A percentile compares a stretch with the other conserved stretches of the same genome.
phyloP scores from a whole-genome alignment of 306 rosid genomes.

The Heteromeles arbutifolia region DNA sequence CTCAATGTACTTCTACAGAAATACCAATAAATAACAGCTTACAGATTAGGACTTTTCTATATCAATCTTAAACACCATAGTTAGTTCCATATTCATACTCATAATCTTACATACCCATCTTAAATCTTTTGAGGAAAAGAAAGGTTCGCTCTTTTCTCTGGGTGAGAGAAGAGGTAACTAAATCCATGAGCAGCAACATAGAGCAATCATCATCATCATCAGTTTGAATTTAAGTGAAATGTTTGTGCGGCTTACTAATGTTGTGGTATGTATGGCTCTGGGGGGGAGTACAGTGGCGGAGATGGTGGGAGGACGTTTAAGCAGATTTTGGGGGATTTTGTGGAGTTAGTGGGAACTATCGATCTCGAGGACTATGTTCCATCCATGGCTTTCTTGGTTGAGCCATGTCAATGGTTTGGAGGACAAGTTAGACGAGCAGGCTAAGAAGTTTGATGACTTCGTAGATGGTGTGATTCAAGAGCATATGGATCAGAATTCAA shows the following conservation, averaged over 20 bases:
- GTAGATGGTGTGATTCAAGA: constrained; percentile 39
- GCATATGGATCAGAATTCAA: constrained; percentile 7
- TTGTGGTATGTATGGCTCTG: no score
- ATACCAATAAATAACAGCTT: no score
- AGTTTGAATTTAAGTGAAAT: no score
- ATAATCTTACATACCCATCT: no score
- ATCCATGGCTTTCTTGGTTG: constrained; percentile 51
- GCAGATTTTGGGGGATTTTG: constrained; percentile 12
- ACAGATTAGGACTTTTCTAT: no score
- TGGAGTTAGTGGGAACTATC: constrained; percentile 17
- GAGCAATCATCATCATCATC: not conserved
- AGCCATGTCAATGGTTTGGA: constrained; percentile 29
- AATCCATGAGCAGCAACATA: constrained; percentile 19
- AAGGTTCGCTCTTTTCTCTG: no score
- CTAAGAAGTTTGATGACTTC: constrained; percentile 32
- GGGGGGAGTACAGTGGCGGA: constrained; percentile 32
- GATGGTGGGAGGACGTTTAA: constrained; percentile 5
- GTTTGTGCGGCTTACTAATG: no score
- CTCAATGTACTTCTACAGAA: no score
- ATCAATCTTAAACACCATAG: no score
- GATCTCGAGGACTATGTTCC: constrained; percentile 38
- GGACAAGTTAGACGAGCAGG: constrained; percentile 22
- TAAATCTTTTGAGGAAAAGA: no score
- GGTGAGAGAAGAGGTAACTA: not conserved
- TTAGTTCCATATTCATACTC: no score